Evolutionary conservation across 345 rosid genomes (phyloP), one percentile per base, ranked within the genome.

Genomic region (Linum lewisii): DNA sequence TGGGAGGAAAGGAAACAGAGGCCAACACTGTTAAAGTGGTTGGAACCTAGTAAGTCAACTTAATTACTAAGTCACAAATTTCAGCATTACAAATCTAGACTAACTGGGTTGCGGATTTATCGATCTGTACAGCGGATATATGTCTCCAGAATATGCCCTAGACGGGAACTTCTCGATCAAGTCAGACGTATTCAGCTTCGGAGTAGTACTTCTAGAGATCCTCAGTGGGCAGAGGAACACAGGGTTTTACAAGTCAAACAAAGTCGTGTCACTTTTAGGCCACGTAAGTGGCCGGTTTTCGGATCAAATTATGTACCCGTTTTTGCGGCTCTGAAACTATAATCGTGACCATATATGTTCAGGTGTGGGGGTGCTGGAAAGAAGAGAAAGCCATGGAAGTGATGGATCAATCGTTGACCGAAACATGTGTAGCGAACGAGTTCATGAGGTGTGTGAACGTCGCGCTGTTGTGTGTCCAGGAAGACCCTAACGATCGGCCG

Each of bases 131-230:
- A 67, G 71, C 45, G 71, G 71, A 7, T 67, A 67, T 24, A 61
- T 67, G 21, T 59, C 71, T 54, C 71, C 71, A 2, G 71, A 67
- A 57, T 67, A 61, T 29, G 71, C 71, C 9, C n/a, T 67, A 29
- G 71, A 67, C 21, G 71, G 71, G 7, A 37, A 54, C 2, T 61
- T 67, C 51, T 67, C 71, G 5, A 54, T 61, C 54, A 67, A 67
- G n/a, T 67, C 71, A n/a, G 71, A 67, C 15, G 71, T 61, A 1
- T 67, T 67, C 58, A 67, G 71, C 51, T 67, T 60, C 29, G 71
- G 71, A 1, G 71, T 67, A 4, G 71, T 67, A 21, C 56, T 67
- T 8, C 65, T 67, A 4, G 71, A 67, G 61, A 67, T 61, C 23
- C 24, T 67, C 24, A 54, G 61, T 23, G 71, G 71, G 11, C 61